These are phyloP conservation scores for Warburgia ugandensis DNA, from an alignment of 164 flowering plant species.

Conservation along the genomic window DNA sequence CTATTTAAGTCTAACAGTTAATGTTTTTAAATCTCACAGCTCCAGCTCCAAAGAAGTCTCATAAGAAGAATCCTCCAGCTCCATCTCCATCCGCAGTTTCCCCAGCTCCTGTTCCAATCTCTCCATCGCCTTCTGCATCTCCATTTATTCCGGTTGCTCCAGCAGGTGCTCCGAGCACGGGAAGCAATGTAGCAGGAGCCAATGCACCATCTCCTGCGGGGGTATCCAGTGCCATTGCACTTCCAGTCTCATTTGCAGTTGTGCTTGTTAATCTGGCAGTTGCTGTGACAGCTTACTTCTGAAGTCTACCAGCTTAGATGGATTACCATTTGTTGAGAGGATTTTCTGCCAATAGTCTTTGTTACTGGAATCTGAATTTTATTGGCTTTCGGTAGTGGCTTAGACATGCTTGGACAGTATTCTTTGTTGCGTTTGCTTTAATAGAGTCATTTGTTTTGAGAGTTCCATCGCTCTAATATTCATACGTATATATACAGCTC, in stretches of 20 bases:
- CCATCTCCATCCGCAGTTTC: too few species aligned
- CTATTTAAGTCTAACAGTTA: too few species aligned
- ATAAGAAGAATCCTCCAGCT: background rate
- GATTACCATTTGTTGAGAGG: background rate
- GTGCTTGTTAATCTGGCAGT: slow-evolving; percentile 3
- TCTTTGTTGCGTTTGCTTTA: background rate
- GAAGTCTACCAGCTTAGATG: too few species aligned
- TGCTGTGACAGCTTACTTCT: slow-evolving; percentile 9
- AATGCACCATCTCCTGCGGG: slow-evolving; percentile 1
- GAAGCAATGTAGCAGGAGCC: too few species aligned
- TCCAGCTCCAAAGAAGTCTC: background rate
- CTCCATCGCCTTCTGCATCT: too few species aligned
- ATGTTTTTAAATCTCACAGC: too few species aligned
- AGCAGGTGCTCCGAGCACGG: too few species aligned
- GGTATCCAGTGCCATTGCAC: background rate
- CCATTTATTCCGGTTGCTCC: too few species aligned
- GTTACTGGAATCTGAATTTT: background rate
- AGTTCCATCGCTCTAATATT: background rate
- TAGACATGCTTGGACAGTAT: background rate
- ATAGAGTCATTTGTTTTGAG: background rate
- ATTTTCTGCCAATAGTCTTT: background rate
- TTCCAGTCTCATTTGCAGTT: background rate
- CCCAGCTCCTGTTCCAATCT: too few species aligned
- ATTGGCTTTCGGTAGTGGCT: background rate
- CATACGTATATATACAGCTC: too few species aligned